These are phyloP conservation scores for Mortierella sp. DNA, from an alignment of 371 early-diverging fungal species.

Conservation along the genomic window DNA sequence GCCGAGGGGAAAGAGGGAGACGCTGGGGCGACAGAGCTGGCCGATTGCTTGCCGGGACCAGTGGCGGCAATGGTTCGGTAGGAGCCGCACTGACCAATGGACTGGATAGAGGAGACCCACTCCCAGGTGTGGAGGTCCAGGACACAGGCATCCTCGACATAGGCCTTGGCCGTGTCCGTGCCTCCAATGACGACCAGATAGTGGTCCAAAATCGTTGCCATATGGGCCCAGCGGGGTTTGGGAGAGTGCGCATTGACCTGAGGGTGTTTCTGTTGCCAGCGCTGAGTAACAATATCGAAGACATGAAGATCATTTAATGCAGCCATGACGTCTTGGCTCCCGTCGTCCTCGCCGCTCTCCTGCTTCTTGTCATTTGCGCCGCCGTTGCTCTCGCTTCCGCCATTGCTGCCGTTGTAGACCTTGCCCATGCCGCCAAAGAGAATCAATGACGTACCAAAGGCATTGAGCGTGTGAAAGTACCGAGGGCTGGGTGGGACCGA, in stretches of 20 bases:
- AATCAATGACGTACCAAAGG: conserved; percentile 62
- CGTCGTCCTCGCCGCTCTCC: conserved; percentile 19
- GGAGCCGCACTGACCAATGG: conserved; percentile 67
- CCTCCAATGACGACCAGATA: conserved; percentile 80
- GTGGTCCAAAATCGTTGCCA: conserved; percentile 69
- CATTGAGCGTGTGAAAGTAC: conserved; percentile 71
- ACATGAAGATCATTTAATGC: conserved; percentile 78
- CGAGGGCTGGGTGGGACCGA: conserved; percentile 56
- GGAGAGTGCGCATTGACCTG: conserved; percentile 64
- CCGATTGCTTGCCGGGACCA: conserved; percentile 50
- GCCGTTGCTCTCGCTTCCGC: background rate
- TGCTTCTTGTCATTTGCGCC: background rate
- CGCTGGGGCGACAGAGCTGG: conserved; percentile 19
- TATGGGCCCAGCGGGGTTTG: conserved; percentile 79
- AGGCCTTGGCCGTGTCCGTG: conserved; percentile 78
- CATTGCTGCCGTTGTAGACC: conserved; percentile 17
- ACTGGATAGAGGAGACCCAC: conserved; percentile 67
- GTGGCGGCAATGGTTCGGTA: conserved; percentile 67
- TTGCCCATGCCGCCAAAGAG: conserved; percentile 68
- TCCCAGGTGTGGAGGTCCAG: conserved; percentile 69
- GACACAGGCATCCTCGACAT: conserved; percentile 80
- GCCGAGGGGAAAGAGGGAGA: conserved; percentile 44
- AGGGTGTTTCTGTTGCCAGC: conserved; percentile 68
- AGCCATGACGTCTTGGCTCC: conserved; percentile 38
- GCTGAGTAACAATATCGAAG: conserved; percentile 68